Conservation (phyloP, 2,329 filamentous ascomycete genomes). For the Fusarium transvaalense region DNA sequence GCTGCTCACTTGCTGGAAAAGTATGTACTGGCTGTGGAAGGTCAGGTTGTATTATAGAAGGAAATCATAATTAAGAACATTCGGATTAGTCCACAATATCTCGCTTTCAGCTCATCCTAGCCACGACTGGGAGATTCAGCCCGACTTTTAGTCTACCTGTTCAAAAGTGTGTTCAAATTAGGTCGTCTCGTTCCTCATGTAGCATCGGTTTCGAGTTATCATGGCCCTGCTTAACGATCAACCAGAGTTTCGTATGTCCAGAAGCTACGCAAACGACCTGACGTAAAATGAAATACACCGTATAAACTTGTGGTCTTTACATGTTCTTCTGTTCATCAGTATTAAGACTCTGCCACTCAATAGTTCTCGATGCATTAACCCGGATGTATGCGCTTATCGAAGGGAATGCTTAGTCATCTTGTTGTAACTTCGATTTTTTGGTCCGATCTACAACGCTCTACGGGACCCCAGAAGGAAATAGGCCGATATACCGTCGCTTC, state of each 20-base stretch:
- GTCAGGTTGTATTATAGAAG: slow-evolving; percentile 27
- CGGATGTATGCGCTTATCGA: slow-evolving; percentile 13
- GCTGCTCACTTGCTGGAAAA: slow-evolving; percentile 11
- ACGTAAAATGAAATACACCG: no score
- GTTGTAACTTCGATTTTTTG: slow-evolving; percentile 42
- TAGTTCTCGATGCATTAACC: slow-evolving; percentile 26
- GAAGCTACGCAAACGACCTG: neutral
- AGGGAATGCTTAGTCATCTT: slow-evolving; percentile 40
- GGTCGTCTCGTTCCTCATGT: neutral
- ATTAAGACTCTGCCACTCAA: neutral
- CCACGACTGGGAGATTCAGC: neutral
- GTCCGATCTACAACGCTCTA: slow-evolving; percentile 20
- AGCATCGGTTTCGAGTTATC: neutral
- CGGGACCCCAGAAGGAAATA: slow-evolving; percentile 28
- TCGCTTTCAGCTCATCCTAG: neutral
- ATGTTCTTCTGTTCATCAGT: neutral
- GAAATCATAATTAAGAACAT: neutral
- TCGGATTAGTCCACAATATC: neutral
- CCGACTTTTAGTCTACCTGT: neutral
- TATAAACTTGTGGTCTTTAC: no score
- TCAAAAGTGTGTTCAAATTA: neutral
- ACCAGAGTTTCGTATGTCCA: neutral
- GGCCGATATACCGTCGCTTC: slow-evolving; percentile 26
- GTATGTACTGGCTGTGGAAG: neutral
- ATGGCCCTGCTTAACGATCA: neutral